Conservation (phyloP, 768 basidiomycete genomes). For the Pleurotus tuber-regium region DNA sequence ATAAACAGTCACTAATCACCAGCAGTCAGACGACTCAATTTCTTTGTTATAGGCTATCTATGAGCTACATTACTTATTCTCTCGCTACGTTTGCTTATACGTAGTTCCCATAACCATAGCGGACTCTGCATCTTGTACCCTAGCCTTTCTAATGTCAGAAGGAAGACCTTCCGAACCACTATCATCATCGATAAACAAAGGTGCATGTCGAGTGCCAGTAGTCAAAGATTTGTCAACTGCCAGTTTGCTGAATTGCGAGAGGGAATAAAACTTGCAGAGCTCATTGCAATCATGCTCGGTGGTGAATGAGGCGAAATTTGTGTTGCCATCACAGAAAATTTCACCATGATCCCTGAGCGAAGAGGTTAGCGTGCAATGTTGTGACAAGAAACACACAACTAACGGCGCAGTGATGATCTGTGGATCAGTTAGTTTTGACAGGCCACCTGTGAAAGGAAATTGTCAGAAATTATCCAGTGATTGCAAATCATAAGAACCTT, state of each 20-base stretch:
- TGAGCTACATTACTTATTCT: background rate
- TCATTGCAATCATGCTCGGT: background rate
- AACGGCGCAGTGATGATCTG: constrained; percentile 10
- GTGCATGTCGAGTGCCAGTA: background rate
- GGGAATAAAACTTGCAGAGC: background rate
- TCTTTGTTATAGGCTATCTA: too few species aligned
- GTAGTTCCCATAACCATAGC: background rate
- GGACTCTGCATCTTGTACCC: background rate
- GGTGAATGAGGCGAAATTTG: background rate
- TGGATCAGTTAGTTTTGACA: background rate
- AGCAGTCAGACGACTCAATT: too few species aligned
- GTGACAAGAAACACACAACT: background rate
- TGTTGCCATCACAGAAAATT: constrained; percentile 2
- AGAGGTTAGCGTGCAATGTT: background rate
- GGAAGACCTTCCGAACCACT: background rate
- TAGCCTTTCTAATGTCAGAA: background rate
- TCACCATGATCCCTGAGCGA: background rate
- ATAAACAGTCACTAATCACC: too few species aligned
- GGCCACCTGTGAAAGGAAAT: too few species aligned
- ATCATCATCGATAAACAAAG: background rate
- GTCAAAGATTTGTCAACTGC: background rate
- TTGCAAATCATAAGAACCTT: constrained; percentile 24
- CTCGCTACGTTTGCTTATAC: background rate
- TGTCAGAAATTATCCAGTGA: too few species aligned
- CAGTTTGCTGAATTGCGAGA: background rate